Evolutionary conservation across 768 basidiomycete genomes (phyloP), one percentile per base, ranked within the genome.

Genomic region (Cyathus striatus): DNA sequence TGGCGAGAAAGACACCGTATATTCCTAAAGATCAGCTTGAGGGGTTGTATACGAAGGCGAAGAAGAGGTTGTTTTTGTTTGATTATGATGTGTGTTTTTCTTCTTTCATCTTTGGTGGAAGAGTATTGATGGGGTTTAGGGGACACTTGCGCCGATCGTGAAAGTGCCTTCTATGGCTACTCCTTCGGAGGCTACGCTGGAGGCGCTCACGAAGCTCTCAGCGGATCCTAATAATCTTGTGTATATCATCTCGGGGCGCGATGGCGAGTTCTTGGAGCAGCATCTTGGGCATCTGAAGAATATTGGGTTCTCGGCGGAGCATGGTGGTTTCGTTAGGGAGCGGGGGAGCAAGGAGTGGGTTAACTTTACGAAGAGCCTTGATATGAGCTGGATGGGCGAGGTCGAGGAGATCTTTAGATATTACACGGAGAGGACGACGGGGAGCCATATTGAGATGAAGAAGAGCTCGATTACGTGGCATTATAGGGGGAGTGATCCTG

Each of bases 381-480:
- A 99, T 66, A 98, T 98, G 95, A 79, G 79, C 50, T 99, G 95
- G 95, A 92, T 95, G 88, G 70, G 65, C 41, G 95, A 99, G 67
- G 95, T 96, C 23, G 79, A 84, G 54, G 92, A 97, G 68, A 85
- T 99, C 39, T 99, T 99, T 66, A 79, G 77, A 63, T 98, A 95
- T 66, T 95, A 95, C 65, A 95, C 91, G 14, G 93, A 95, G 79
- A 73, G 95, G 40, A 99, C 95, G 53, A 90, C 91, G 25, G 95
- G 95, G n/a, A 87, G 88, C 51, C 86, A 88, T 55, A 91, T 98
- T 47, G 95, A 99, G 73, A 72, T 86, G 62, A 99, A 99, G 80
- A 94, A 94, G 76, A 91, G 90, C 56, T 87, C 87, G 46, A 89
- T 99, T 60, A 97, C 94, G 33, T 98, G 95, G 95, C 95, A 99